These are phyloP conservation scores for Trichoderma semiorbis DNA, from an alignment of 2,329 filamentous ascomycete genomes.

Conservation along the genomic window DNA sequence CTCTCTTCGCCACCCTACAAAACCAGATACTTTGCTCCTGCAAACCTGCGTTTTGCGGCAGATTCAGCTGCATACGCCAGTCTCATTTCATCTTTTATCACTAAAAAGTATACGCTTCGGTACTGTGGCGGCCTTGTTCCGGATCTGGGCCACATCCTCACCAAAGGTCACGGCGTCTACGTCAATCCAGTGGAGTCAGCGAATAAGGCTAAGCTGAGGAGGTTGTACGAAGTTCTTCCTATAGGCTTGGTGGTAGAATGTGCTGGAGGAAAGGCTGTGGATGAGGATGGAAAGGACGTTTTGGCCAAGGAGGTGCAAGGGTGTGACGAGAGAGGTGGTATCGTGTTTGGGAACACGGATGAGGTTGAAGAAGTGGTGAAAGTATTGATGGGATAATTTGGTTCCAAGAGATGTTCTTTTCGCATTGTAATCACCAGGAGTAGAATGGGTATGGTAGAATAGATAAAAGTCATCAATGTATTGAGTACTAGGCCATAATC, in stretches of 20 bases:
- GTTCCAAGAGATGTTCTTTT: background rate
- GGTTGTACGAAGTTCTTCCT: slow-evolving; percentile 57
- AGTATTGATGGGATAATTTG: slow-evolving; percentile 19
- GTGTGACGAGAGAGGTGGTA: slow-evolving; percentile 48
- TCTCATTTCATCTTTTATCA: slow-evolving; percentile 49
- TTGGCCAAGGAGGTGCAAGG: slow-evolving; percentile 37
- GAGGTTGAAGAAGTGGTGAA: slow-evolving; percentile 42
- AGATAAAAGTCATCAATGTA: background rate
- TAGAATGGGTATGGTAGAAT: background rate
- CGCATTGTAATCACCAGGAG: background rate
- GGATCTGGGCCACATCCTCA: slow-evolving; percentile 56
- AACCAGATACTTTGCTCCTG: slow-evolving; percentile 59
- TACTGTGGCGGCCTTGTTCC: slow-evolving; percentile 61
- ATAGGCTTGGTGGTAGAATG: slow-evolving; percentile 60
- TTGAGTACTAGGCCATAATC: background rate
- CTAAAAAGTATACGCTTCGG: slow-evolving; percentile 54
- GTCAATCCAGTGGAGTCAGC: slow-evolving; percentile 51
- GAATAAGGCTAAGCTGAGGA: slow-evolving; percentile 55
- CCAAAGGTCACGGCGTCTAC: slow-evolving; percentile 61
- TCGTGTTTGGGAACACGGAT: slow-evolving; percentile 49
- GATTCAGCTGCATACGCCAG: slow-evolving; percentile 45
- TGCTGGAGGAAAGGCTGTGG: slow-evolving; percentile 54
- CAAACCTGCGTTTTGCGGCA: slow-evolving; percentile 56
- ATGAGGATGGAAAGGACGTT: slow-evolving; percentile 41
- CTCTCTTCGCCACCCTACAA: slow-evolving; percentile 39